Percentiles rank a stretch among this genome's conserved stretches.
These are phyloP conservation scores for Bjerkandera adusta DNA, from an alignment of 1,284 basidiomycete genomes.

Conservation along the genomic window DNA sequence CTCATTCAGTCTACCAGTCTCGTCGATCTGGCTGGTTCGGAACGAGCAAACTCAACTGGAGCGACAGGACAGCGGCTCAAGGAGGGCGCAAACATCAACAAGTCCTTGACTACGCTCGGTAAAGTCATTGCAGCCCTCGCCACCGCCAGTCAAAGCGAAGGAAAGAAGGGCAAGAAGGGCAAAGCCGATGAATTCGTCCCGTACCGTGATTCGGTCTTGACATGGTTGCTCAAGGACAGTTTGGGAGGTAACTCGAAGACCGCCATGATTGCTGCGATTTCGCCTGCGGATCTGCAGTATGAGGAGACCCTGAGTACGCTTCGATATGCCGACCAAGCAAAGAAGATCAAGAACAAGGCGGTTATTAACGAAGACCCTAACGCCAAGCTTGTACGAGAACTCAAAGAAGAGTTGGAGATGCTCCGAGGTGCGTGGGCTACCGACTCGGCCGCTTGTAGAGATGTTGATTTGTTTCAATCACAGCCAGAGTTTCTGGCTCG, in stretches of 20 bases:
- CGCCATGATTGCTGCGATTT: slow-evolving; percentile 97
- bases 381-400: slow-evolving; percentile 95
- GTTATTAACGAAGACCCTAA: slow-evolving; percentile 99
- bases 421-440: slow-evolving; percentile 67
- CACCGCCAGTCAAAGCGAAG: slow-evolving; percentile 64
- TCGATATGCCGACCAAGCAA: slow-evolving; percentile 96
- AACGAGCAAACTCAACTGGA: slow-evolving; percentile 94
- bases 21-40: slow-evolving; percentile 96
- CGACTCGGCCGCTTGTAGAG: not conserved
- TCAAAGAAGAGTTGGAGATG: slow-evolving; percentile 96
- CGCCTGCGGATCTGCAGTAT: slow-evolving; percentile 87
- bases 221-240: slow-evolving; percentile 97
- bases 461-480: slow-evolving; percentile 14
- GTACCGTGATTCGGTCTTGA: slow-evolving; percentile 93
- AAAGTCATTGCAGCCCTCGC: slow-evolving; percentile 96
- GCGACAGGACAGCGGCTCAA: slow-evolving; percentile 94
- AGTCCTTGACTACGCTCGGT: slow-evolving; percentile 93
- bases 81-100: slow-evolving; percentile 98
- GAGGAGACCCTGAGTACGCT: slow-evolving; percentile 96
- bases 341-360: slow-evolving; percentile 99
- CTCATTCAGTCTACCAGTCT: slow-evolving; percentile 47
- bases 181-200: slow-evolving; percentile 90
- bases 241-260: slow-evolving; percentile 95
- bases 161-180: slow-evolving; percentile 80
- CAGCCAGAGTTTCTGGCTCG: slow-evolving; percentile 69